Evolutionary conservation across 768 basidiomycete genomes (phyloP), one percentile per base, ranked within the genome.

Genomic region (Tricholoma saponaceum): DNA sequence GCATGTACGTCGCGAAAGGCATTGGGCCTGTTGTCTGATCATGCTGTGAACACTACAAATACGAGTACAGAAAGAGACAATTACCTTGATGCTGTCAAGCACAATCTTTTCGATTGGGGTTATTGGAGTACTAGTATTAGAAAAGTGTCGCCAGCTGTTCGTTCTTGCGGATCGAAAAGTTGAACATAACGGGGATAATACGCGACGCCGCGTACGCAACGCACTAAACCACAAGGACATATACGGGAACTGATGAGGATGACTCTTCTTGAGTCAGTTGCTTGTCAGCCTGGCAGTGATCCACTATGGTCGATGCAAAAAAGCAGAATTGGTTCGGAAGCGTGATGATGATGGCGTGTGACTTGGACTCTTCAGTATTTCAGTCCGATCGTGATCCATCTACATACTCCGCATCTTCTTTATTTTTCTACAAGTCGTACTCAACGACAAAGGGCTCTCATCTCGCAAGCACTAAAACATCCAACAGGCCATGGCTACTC

Each of bases 1-100:
- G 88, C 89, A 97, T 97, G 76, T 96, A 98, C 0, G 84, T 84
- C 50, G 95, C 80, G 63, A 95, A 83, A 0, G 95, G 84, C 51
- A 98, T 77, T 0, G 97, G 95, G 0, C 97, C 97, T 25, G 90
- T 90, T 1, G 88, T 83, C 95, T 97, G 54, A 51, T 43, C 35
- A 43, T 30, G 14, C 23, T 16, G 57, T 66, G 10, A 62, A 58
- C 39, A 58, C 39, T 30, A 39, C n/a, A 30, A 18, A 22, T 14
- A 46, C 13, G 26, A 23, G 6, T 7, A 16, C 18, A n/a, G 26
- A 20, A 23, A 8, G n/a, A 30, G 55, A 50, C 23, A 64, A 69
- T 28, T 61, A 87, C 92, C 77, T 85, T 90, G 73, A 93, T 85
- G 13, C 82, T 83, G 65, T 90, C 85, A 16, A 82, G 68, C 20